Percentiles rank a stretch among this genome's conserved stretches.
Evolutionary conservation across 2,329 filamentous ascomycete species (phyloP).

Genomic region (Xylariaceae sp.): DNA sequence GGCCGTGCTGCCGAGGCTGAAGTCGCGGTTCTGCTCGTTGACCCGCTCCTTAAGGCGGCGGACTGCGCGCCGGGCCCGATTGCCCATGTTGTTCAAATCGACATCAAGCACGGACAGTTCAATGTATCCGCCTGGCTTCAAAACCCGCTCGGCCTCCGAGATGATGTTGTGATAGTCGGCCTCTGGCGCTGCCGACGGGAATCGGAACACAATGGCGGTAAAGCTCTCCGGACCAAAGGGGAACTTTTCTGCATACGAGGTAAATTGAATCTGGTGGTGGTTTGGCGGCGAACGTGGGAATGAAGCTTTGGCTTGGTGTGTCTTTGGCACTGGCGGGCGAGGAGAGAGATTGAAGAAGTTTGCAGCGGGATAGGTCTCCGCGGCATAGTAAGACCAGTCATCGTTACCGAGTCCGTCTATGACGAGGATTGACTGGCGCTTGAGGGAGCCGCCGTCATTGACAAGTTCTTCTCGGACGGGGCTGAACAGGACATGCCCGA

Average conservation of each 20-base stretch:
- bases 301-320: conserved; percentile 38
- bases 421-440: conserved; percentile 63
- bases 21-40: conserved; percentile 53
- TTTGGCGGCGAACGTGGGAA: conserved; percentile 59
- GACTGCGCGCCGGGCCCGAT: conserved; percentile 60
- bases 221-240: conserved; percentile 75
- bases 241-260: conserved; percentile 58
- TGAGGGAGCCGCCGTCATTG: conserved; percentile 44
- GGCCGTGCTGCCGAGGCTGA: conserved; percentile 54
- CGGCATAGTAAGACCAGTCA: conserved; percentile 83
- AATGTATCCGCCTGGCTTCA: conserved; percentile 73
- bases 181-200: conserved; percentile 65
- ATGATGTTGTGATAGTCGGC: conserved; percentile 65
- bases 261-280: conserved; percentile 68
- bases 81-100: conserved; percentile 79
- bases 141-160: conserved; percentile 68
- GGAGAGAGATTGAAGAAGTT: conserved; percentile 73
- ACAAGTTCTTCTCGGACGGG: conserved; percentile 68
- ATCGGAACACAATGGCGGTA: conserved; percentile 69
- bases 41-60: conserved; percentile 67
- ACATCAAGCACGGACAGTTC: conserved; percentile 73
- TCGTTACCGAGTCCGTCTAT: conserved; percentile 81
- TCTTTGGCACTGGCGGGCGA: conserved; percentile 44
- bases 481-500: conserved; percentile 77
- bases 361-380: conserved; percentile 69